Evolutionary conservation across 352 stramenopile genomes (phyloP), one percentile per base, ranked within the genome.

Genomic region (Globisporangium radiosum): DNA sequence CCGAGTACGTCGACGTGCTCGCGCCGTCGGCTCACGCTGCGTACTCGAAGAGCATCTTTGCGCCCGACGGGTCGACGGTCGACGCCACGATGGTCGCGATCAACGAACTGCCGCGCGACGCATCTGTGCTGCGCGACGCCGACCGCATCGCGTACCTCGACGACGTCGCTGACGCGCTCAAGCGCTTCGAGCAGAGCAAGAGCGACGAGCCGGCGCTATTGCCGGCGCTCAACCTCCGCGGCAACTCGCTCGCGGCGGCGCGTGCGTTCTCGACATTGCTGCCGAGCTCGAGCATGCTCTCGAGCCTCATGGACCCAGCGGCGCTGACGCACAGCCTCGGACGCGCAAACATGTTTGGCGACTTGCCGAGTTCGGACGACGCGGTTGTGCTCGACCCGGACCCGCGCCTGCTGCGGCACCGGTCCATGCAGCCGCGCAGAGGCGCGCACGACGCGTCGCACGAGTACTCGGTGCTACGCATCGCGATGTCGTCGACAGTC

Each of bases 261-360:
- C 90, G 87, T 55, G 83, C 81, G 9, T 83, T 92, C 57, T 86
- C 83, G 42, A 87, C 71, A 0, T 86, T 88, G 43, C 81, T 92
- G 5, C 83, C 83, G 17, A 81, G 73, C 37, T 73, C 75, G 19
- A 81, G 66, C 45, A 85, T 90, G 73, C 72, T 92, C 43, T 84
- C 77, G 10, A 88, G 83, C 17, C 52, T 92, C n/a, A 85, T 90
- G 60, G 83, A 92, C 9, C 68, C 77, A 2, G 86, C 83, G 4
- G 69, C 75, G 37, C 78, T 87, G 10, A 70, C 69, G 5, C 72
- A 88, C 62, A 72, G 75, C 42, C 72, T 80, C 56, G 67, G 70
- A 14, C 66, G 60, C 40, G 62, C 63, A 43, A 73, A 59, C 19
- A 78, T 90, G 14, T 90, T 90, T 45, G 76, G 78, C 36, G 70